Evolutionary conservation across 306 rosid species (phyloP), one percentile per base, ranked within the genome.

Genomic region (Trifolium subterraneum): DNA sequence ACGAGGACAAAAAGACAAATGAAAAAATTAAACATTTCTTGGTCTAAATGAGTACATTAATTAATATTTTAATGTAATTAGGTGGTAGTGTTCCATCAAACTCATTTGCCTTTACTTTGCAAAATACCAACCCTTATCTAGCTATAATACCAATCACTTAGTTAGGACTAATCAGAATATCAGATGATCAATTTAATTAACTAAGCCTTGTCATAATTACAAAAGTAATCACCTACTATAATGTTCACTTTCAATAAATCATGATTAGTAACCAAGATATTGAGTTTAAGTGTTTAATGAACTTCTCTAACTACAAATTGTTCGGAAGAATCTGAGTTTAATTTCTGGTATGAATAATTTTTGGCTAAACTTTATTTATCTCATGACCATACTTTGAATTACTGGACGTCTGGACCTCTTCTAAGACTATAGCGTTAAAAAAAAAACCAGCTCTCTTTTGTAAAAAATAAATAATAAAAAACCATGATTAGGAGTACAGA

Each of bases 51-150:
- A 55, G 29, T 9, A 48, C 22, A 10, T 52, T 19, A 52, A 52
- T 19, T 10, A 55, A 10, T 55, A 55, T 10, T 55, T 55, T 55
- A 22, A 55, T 56, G 39, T 47, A 33, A 71, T 65, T 66, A 22
- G 76, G 70, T 66, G 68, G 69, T 51, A 50, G 58, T 58, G 54
- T 48, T 64, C 31, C 48, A 83, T 79, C 81, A 79, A 71, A 20
- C 20, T 41, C 45, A 70, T 65, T 64, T 79, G 81, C 67, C 78
- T 83, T 79, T 69, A 38, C 48, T 27, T 4, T 73, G 45, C 38
- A 35, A 33, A 0, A 55, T 45, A 80, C 74, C 71, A 65, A 76
- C 73, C 29, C 42, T 62, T 68, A 11, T 3, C 59, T 63, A 27
- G 1, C 51, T 51, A 31, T 19, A 54, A 22, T 9, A 58, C 25